Conservation (phyloP, 345 rosid genomes). For the Excoecaria cochinchinensis region DNA sequence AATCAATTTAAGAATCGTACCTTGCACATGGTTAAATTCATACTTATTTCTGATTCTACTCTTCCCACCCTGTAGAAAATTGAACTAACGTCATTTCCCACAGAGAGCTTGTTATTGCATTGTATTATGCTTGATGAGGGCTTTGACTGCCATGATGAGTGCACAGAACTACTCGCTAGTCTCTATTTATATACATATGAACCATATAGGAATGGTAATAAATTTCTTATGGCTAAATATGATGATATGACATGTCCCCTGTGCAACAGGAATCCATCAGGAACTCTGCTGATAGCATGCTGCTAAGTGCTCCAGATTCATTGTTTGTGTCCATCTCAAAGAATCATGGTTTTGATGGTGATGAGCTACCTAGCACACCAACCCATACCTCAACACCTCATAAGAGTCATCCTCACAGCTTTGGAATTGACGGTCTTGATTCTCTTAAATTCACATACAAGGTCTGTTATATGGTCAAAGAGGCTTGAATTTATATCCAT, state of each 20-base stretch:
- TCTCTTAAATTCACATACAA: conserved; percentile 78
- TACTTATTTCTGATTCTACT: conserved; percentile 2
- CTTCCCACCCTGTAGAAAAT: not conserved
- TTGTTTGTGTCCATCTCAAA: conserved; percentile 68
- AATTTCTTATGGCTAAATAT: conserved; percentile 12
- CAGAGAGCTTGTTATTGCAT: not conserved
- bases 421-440: conserved; percentile 77
- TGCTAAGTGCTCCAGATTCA: conserved; percentile 80
- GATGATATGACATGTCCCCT: conserved; percentile 8
- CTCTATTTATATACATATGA: not conserved
- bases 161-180: not conserved
- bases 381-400: conserved; percentile 47
- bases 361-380: conserved; percentile 49
- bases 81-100: not conserved
- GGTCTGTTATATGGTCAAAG: conserved; percentile 39
- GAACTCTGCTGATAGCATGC: conserved; percentile 84
- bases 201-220: not conserved
- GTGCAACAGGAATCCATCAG: conserved; percentile 80
- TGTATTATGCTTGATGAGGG: conserved; percentile 1
- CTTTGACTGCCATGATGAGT: conserved; percentile 1
- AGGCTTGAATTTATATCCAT: conserved; percentile 17
- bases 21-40: not conserved
- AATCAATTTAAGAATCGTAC: not conserved
- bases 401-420: conserved; percentile 47
- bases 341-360: conserved; percentile 46